These are phyloP conservation scores for Thielaviopsis populi DNA, from an alignment of 2,329 filamentous ascomycete species.

Conservation along the genomic window DNA sequence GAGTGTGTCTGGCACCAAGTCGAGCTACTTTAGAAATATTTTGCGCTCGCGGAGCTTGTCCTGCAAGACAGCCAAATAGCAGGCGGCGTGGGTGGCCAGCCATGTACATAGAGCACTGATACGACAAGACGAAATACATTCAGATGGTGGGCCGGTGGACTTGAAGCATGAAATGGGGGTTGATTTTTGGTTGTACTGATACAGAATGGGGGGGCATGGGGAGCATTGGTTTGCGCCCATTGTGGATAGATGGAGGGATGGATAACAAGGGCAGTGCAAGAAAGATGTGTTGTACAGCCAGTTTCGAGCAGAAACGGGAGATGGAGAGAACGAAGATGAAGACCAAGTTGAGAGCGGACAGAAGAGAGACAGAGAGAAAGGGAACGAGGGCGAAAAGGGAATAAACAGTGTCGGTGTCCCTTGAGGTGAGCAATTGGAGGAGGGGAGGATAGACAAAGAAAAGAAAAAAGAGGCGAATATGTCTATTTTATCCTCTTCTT, in stretches of 20 bases:
- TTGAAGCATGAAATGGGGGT: neutral
- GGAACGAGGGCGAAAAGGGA: slow-evolving; percentile 1
- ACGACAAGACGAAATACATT: neutral
- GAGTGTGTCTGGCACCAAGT: neutral
- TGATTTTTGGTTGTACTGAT: slow-evolving; percentile 12
- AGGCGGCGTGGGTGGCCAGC: neutral
- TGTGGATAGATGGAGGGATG: neutral
- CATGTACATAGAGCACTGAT: neutral
- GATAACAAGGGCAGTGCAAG: too few species aligned
- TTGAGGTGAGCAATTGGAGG: neutral
- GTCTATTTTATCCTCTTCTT: slow-evolving; percentile 57
- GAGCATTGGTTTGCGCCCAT: neutral
- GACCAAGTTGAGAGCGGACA: neutral
- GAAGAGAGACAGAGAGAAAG: slow-evolving; percentile 19
- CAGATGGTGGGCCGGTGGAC: neutral
- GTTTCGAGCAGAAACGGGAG: neutral
- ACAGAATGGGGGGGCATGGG: slow-evolving; percentile 1
- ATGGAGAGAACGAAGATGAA: neutral
- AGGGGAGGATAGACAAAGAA: neutral
- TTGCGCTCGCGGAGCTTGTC: neutral
- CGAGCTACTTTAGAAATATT: neutral
- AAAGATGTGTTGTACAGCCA: neutral
- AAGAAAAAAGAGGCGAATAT: neutral
- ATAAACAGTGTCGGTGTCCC: neutral
- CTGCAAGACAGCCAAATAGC: neutral